A percentile compares a stretch with the other conserved stretches of the same genome.
These are phyloP conservation scores for Hygrocybe punicea DNA, from an alignment of 768 basidiomycete species.

Conservation along the genomic window DNA sequence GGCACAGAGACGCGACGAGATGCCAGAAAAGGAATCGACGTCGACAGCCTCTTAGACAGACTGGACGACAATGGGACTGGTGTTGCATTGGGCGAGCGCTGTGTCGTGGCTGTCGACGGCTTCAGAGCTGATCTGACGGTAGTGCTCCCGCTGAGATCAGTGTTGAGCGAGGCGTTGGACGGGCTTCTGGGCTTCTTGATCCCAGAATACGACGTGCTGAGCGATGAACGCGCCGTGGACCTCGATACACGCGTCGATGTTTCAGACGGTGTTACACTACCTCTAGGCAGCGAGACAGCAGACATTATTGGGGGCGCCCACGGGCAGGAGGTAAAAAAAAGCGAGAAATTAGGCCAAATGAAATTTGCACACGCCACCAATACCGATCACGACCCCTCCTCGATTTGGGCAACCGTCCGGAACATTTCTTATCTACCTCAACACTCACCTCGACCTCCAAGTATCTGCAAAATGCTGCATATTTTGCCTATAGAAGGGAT, in stretches of 20 bases:
- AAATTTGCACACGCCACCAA: too few species aligned
- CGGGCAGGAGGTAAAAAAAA: neutral
- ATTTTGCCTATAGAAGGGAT: conserved; percentile 59
- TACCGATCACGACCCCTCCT: too few species aligned
- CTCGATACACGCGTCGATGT: conserved; percentile 52
- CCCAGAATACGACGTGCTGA: conserved; percentile 31
- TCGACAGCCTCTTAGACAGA: conserved; percentile 36
- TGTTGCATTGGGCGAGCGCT: conserved; percentile 51
- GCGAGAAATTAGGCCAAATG: neutral
- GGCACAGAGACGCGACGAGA: conserved; percentile 44
- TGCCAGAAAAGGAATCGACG: conserved; percentile 41
- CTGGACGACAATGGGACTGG: conserved; percentile 40
- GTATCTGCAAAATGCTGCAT: conserved; percentile 31
- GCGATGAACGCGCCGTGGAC: conserved; percentile 43
- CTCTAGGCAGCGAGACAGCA: conserved; percentile 24
- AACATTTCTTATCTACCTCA: too few species aligned
- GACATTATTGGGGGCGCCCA: neutral
- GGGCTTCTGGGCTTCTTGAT: conserved; percentile 51
- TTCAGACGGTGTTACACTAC: conserved; percentile 46
- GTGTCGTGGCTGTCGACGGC: conserved; percentile 35
- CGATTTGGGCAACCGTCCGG: too few species aligned
- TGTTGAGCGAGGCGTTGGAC: conserved; percentile 48
- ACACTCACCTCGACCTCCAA: too few species aligned
- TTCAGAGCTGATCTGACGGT: conserved; percentile 49
- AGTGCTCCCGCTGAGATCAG: conserved; percentile 14